Evolutionary conservation across 2,329 filamentous ascomycete genomes (phyloP), one percentile per base, ranked within the genome.

Genomic region (Hortaea werneckii): DNA sequence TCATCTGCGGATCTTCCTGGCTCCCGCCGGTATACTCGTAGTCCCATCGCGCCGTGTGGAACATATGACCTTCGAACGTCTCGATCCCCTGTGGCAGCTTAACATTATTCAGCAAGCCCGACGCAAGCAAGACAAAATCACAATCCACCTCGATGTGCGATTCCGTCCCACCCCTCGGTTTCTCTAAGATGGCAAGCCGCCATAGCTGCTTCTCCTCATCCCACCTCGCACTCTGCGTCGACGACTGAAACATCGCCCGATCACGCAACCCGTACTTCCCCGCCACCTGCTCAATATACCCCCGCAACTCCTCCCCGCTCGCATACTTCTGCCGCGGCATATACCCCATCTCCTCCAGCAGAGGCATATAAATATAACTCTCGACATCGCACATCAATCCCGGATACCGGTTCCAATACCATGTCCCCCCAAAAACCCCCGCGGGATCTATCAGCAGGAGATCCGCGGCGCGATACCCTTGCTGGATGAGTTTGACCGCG

Each of bases 291-390:
- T 72, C 58, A 2, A 69, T 65, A 54, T 79, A 68, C 32, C 64
- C 58, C 0, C 70, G 67, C 12, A 79, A 48, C 51, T 77, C 74
- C 2, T 59, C 52, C 0, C 69, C 72, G 7, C 61, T 61, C 0
- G 68, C 61, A 50, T 74, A 76, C 37, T 68, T 67, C 38, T 75
- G 65, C 11, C 65, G 72, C 0, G 79, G 79, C 57, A 80, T 70
- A 54, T 78, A 80, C 8, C 32, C 72, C 1, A 69, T 78, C 58
- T 81, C 77, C 49, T 82, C 78, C 2, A 82, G 67, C 9, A 79
- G 60, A 3, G 78, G 77, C 61, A 81, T 60, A 54, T 82, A 82
- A n/a, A 71, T 66, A 52, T 76, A 79, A 43, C 69, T 68, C 59
- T 83, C 79, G 3, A 79, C 63, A 53, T 83, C 79, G 55, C 78